Evolutionary conservation across 2,329 filamentous ascomycete species (phyloP).

Genomic region (Clonostachys byssicola): DNA sequence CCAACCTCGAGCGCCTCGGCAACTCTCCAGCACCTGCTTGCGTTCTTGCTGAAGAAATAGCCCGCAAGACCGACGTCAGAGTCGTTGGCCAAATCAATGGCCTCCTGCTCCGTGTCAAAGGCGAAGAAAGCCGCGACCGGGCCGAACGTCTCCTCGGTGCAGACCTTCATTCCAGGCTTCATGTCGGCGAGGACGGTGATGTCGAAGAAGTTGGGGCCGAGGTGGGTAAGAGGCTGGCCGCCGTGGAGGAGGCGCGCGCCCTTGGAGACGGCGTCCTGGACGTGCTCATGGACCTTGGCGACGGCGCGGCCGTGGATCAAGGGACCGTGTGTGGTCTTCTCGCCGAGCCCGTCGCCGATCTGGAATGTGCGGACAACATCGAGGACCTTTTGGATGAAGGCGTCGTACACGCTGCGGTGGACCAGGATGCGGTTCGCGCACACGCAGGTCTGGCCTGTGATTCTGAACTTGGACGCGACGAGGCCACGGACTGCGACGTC

Average conservation of each 20-base stretch:
- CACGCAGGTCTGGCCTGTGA: conserved; percentile 87
- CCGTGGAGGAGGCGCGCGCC: neutral
- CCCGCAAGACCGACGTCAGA: conserved; percentile 85
- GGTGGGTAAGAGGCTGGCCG: conserved; percentile 5
- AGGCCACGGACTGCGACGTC: conserved; percentile 61
- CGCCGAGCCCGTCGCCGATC: conserved; percentile 55
- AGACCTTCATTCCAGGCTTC: conserved; percentile 79
- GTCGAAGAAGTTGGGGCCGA: conserved; percentile 72
- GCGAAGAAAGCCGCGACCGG: conserved; percentile 86
- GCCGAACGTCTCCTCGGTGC: conserved; percentile 89
- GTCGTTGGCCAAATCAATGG: conserved; percentile 75
- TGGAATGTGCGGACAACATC: conserved; percentile 57
- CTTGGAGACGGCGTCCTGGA: neutral
- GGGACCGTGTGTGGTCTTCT: conserved; percentile 56
- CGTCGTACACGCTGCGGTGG: conserved; percentile 67
- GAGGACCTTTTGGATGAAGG: conserved; percentile 62
- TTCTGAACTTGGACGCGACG: conserved; percentile 76
- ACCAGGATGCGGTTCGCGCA: conserved; percentile 76
- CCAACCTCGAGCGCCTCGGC: conserved; percentile 73
- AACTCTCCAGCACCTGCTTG: conserved; percentile 50
- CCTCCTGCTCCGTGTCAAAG: conserved; percentile 85
- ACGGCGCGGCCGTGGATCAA: conserved; percentile 49
- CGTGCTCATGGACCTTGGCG: conserved; percentile 4
- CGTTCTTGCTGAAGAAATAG: conserved; percentile 79
- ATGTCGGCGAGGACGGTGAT: conserved; percentile 84